These are phyloP conservation scores for Apophysomyces elegans DNA, from an alignment of 371 early-diverging fungal species.

Conservation along the genomic window DNA sequence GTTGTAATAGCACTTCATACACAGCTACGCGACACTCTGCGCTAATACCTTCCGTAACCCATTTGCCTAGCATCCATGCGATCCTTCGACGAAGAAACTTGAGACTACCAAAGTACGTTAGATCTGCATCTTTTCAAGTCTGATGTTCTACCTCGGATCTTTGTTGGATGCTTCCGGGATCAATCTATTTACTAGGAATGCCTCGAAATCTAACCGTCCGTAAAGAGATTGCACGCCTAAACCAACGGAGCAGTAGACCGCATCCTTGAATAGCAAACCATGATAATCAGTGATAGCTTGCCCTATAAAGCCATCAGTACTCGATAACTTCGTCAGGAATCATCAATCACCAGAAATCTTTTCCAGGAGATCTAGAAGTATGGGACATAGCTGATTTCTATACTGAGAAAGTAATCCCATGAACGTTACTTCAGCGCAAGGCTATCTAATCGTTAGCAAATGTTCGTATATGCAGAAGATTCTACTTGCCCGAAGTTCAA, in stretches of 20 bases:
- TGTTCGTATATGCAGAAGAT: neutral
- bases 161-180: conserved; percentile 57
- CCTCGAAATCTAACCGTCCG: conserved; percentile 82
- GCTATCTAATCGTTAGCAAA: conserved; percentile 36
- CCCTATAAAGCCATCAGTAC: neutral
- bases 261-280: conserved; percentile 77
- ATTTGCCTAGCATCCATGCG: conserved; percentile 85
- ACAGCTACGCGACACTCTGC: conserved; percentile 66
- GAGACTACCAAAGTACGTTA: conserved; percentile 35
- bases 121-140: neutral
- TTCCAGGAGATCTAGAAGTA: conserved; percentile 64
- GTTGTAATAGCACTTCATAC: conserved; percentile 70
- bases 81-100: conserved; percentile 76
- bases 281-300: conserved; percentile 43
- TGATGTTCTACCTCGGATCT: conserved; percentile 42
- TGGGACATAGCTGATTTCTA: conserved; percentile 66
- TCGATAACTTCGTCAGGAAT: too few species aligned
- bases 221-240: conserved; percentile 84
- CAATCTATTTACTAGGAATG: conserved; percentile 68
- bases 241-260: conserved; percentile 83
- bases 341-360: conserved; percentile 59
- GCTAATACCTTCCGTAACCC: conserved; percentile 82
- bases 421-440: conserved; percentile 86
- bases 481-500: conserved; percentile 68
- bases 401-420: conserved; percentile 75